Evolutionary conservation across 2,329 filamentous ascomycete species (phyloP), one percentile per base, ranked within the genome.

Genomic region (Chaetomiaceae sp.): DNA sequence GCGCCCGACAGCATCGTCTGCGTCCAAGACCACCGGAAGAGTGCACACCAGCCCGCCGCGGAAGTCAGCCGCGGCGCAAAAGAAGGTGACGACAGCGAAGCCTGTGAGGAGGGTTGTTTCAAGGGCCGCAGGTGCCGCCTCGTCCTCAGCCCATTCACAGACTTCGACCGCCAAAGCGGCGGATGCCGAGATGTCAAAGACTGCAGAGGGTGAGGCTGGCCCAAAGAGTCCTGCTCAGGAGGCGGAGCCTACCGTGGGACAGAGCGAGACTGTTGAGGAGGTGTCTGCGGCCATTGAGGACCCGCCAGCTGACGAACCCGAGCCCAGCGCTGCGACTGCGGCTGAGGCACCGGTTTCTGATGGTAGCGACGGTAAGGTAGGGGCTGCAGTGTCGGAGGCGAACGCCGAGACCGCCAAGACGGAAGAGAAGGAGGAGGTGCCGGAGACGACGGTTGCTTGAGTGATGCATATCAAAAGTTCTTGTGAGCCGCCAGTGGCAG

Each of bases 1-100:
- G 82, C 76, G 87, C 36, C 87, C 87, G 2, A 91, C 87, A 0
- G 80, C 85, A 40, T 75, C 81, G 16, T 89, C 84, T 5, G 78
- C 84, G 8, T 84, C 76, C 58, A 90, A 89, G 70, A 78, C 79
- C 0, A 73, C 80, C 2, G 85, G 88, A 5, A 89, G 87, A 70
- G 66, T 66, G 1, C 70, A 75, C 2, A 58, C 70, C 0, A 79
- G 78, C 0, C 78, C 79, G 2, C 78, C 79, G 0, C 70, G 73
- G 52, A 78, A 72, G 58, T 55, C 63, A 0, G 49, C 51, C 5
- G 51, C 57, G 37, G 51, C 46, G 3, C 44, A 58, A 32, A 69
- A 64, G 56, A 63, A 60, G 43, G 29, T 52, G 9, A 40, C 45
- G 4, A 14, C 45, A 3, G 53, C 36, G 45, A 58, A 55, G 40